phyloP scores from a whole-genome alignment of 2,329 filamentous ascomycete genomes.

The Aspergillus pseudoglaucus region DNA sequence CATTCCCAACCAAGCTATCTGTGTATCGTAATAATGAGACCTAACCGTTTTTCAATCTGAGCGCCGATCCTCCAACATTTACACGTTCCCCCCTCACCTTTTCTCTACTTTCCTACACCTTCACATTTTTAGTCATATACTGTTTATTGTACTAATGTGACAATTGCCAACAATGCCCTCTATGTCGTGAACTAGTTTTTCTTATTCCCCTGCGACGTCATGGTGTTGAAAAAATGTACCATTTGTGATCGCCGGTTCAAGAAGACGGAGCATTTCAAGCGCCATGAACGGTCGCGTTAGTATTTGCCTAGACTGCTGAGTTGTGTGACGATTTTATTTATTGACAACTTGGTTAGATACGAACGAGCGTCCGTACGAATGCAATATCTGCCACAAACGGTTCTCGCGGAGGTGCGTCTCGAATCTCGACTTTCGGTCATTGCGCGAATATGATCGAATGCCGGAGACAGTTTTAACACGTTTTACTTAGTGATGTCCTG shows the following conservation, averaged over 20 bases:
- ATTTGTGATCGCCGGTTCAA: constrained; percentile 51
- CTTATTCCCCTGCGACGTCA: constrained; percentile 17
- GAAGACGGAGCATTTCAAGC: constrained; percentile 51
- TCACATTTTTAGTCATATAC: not conserved
- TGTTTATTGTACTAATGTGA: not conserved
- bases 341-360: constrained; percentile 38
- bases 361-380: constrained; percentile 50
- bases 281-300: constrained; percentile 51
- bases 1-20: not conserved
- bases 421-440: not conserved
- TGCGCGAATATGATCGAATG: not conserved
- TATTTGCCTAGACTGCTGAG: constrained; percentile 6
- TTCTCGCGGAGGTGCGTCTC: constrained; percentile 47
- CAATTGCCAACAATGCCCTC: constrained; percentile 4
- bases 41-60: not conserved
- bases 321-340: not conserved
- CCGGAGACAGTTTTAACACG: constrained; percentile 8
- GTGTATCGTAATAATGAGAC: not conserved
- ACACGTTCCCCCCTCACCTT: not conserved
- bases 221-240: constrained; percentile 39
- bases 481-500: constrained; percentile 39
- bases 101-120: not conserved
- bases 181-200: constrained; percentile 2
- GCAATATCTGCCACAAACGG: constrained; percentile 48
- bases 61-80: not conserved